A percentile compares a stretch with the other conserved stretches of the same genome.
These are phyloP conservation scores for Saturnispora bothae DNA, from an alignment of 805 yeast species.

Conservation along the genomic window DNA sequence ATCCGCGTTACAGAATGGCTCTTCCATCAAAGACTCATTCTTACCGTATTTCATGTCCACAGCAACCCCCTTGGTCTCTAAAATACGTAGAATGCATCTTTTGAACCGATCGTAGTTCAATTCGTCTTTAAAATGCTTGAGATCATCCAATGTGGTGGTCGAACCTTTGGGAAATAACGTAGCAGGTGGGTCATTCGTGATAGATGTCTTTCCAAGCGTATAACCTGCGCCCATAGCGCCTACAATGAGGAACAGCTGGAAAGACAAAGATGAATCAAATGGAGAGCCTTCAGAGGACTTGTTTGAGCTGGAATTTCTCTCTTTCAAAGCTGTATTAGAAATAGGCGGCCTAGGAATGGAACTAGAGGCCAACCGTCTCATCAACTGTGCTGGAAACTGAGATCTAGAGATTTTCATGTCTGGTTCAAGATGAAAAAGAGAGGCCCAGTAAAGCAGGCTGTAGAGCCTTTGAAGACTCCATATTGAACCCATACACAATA, in stretches of 20 bases:
- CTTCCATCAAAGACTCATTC: conserved; percentile 8
- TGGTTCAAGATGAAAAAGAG: too few relatives aligned
- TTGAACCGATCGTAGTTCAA: conserved; percentile 19
- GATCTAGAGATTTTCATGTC: too few relatives aligned
- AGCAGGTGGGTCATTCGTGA: conserved; percentile 20
- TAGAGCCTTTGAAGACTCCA: too few relatives aligned
- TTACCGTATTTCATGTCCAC: conserved; percentile 15
- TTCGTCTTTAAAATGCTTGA: conserved; percentile 12
- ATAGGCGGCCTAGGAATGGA: conserved; percentile 3
- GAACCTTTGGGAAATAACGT: conserved; percentile 23
- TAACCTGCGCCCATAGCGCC: conserved; percentile 28
- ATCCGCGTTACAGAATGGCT: conserved; percentile 15
- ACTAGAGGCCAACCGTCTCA: too few relatives aligned
- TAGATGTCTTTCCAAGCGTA: conserved; percentile 21
- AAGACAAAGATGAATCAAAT: conserved; percentile 18
- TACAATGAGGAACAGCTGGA: conserved; percentile 21
- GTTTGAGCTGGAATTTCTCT: neutral
- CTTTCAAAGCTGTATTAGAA: neutral
- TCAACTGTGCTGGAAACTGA: too few relatives aligned
- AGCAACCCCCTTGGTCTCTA: conserved; percentile 15
- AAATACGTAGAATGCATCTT: conserved; percentile 19
- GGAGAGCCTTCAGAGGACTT: conserved; percentile 10
- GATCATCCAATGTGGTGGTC: conserved; percentile 15
- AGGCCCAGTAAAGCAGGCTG: too few relatives aligned
- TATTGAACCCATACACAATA: too few relatives aligned